A percentile compares a stretch with the other conserved stretches of the same genome.
phyloP scores from a whole-genome alignment of 805 yeast species.

The Teunomyces panamensis region DNA sequence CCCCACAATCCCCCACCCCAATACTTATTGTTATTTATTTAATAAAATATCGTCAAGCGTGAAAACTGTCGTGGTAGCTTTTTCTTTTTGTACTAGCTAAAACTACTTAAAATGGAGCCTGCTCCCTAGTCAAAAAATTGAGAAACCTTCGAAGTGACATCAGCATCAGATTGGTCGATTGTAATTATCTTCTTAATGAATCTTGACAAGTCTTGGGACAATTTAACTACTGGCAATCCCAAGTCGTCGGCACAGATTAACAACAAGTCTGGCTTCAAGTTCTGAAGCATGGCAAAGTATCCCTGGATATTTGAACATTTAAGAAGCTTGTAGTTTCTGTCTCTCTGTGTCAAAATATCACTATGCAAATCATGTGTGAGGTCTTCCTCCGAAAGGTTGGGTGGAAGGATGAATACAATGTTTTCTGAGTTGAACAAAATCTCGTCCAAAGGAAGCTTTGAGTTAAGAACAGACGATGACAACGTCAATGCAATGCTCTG shows the following conservation, averaged over 20 bases:
- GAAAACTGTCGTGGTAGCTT: background rate
- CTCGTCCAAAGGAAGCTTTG: slow-evolving; percentile 36
- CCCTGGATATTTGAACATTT: slow-evolving; percentile 40
- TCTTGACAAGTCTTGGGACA: slow-evolving; percentile 35
- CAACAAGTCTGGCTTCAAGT: slow-evolving; percentile 39
- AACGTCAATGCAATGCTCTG: slow-evolving; percentile 41
- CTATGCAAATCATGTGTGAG: slow-evolving; percentile 14
- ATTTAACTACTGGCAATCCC: slow-evolving; percentile 26
- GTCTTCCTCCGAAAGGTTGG: slow-evolving; percentile 39
- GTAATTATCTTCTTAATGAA: slow-evolving; percentile 37
- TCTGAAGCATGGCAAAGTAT: slow-evolving; percentile 36
- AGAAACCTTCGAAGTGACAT: slow-evolving; percentile 18
- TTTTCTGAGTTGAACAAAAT: slow-evolving; percentile 36
- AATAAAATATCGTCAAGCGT: slow-evolving; percentile 2
- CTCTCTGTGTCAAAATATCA: slow-evolving; percentile 6
- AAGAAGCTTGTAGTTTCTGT: slow-evolving; percentile 35
- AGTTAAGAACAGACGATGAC: slow-evolving; percentile 38
- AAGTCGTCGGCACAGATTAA: slow-evolving; percentile 42
- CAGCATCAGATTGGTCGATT: slow-evolving; percentile 22
- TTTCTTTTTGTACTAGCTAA: background rate
- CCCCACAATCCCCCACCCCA: background rate
- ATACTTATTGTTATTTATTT: background rate
- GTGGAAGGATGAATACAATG: slow-evolving; percentile 44
- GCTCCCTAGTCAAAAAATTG: slow-evolving; percentile 15
- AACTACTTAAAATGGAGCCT: background rate